Percentiles rank a stretch among this genome's conserved stretches.
Evolutionary conservation across 345 rosid genomes (phyloP).

Genomic region (Ricinus communis): DNA sequence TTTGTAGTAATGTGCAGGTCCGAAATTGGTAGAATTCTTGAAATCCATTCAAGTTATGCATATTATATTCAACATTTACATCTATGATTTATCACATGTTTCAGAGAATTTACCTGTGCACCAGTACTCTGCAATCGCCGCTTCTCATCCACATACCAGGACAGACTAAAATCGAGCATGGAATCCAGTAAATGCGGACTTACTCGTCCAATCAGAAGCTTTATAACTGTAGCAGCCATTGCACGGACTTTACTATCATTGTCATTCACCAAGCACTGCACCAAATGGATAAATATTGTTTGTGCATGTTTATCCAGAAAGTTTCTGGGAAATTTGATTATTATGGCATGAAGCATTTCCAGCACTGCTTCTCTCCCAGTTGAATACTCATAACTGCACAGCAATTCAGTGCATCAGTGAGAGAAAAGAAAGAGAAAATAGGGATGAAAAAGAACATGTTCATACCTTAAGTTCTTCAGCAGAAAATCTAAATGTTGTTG

Average conservation of each 20-base stretch:
- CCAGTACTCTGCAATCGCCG: constrained; percentile 56
- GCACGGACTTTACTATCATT: constrained; percentile 54
- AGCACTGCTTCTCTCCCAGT: constrained; percentile 91
- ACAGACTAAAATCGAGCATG: constrained; percentile 47
- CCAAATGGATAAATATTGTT: constrained; percentile 53
- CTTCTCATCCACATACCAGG: constrained; percentile 64
- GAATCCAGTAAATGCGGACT: constrained; percentile 43
- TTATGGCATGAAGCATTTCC: constrained; percentile 73
- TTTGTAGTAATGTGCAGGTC: not conserved
- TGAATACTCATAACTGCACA: constrained; percentile 72
- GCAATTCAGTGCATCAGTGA: not conserved
- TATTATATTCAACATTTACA: not conserved
- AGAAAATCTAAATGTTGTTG: constrained; percentile 65
- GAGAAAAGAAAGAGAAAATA: not conserved
- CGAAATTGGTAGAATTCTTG: not conserved
- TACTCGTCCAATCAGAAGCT: constrained; percentile 51
- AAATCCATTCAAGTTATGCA: not conserved
- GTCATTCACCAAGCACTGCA: constrained; percentile 63
- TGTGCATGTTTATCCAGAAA: constrained; percentile 58
- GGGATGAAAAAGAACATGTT: not conserved
- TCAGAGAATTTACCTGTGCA: constrained; percentile 66
- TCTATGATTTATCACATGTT: not conserved
- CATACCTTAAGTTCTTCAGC: constrained; percentile 68
- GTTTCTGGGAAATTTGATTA: constrained; percentile 57
- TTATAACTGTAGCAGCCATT: constrained; percentile 53